phyloP scores from a whole-genome alignment of 257 asterid genomes.

The Misopates orontium region DNA sequence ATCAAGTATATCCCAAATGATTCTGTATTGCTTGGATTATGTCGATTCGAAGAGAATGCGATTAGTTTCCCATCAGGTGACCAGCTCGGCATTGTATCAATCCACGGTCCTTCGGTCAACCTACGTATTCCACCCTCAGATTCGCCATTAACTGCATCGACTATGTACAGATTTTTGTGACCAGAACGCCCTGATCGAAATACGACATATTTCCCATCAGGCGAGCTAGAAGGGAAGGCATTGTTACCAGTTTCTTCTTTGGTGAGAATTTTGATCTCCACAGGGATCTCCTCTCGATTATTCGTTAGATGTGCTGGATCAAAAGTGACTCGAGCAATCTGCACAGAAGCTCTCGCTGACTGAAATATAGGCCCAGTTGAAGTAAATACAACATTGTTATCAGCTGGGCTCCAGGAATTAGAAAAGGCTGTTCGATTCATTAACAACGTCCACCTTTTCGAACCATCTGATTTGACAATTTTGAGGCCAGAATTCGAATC shows the following conservation, averaged over 20 bases:
- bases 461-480: slow-evolving; percentile 64
- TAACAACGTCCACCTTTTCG: slow-evolving; percentile 61
- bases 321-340: slow-evolving; percentile 74
- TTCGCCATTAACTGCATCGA: slow-evolving; percentile 70
- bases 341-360: slow-evolving; percentile 45
- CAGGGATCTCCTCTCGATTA: slow-evolving; percentile 36
- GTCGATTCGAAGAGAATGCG: slow-evolving; percentile 83
- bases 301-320: slow-evolving; percentile 35
- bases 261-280: slow-evolving; percentile 59
- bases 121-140: slow-evolving; percentile 55
- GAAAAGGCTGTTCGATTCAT: slow-evolving; percentile 46
- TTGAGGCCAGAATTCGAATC: slow-evolving; percentile 45
- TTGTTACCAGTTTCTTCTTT: slow-evolving; percentile 67
- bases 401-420: slow-evolving; percentile 76
- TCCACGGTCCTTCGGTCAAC: slow-evolving; percentile 76
- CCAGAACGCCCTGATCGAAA: slow-evolving; percentile 83
- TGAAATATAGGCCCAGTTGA: slow-evolving; percentile 73
- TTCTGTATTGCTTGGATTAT: slow-evolving; percentile 42
- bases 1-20: slow-evolving; percentile 61
- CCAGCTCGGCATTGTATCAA: slow-evolving; percentile 95
- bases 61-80: slow-evolving; percentile 73
- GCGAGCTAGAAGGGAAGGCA: slow-evolving; percentile 83
- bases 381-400: slow-evolving; percentile 58
- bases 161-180: slow-evolving; percentile 66
- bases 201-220: slow-evolving; percentile 69